Conservation (phyloP, 352 stramenopile species). For the Pythium volutum region DNA sequence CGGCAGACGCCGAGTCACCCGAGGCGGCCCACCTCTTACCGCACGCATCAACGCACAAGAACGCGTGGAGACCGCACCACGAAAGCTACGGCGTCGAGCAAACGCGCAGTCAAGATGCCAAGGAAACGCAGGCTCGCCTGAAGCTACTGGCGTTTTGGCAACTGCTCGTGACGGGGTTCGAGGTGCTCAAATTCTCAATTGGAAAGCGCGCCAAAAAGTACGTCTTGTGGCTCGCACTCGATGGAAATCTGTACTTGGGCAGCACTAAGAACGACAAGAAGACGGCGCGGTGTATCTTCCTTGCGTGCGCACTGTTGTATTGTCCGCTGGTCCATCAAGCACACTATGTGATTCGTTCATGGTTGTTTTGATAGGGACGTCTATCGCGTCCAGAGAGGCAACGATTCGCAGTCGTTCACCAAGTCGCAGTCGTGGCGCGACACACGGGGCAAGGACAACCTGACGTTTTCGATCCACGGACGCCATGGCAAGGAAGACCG, state of each 20-base stretch:
- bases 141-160: slow-evolving; percentile 59
- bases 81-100: slow-evolving; percentile 32
- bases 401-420: slow-evolving; percentile 42
- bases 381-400: slow-evolving; percentile 40
- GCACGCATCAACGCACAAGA: slow-evolving; percentile 18
- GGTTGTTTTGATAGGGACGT: slow-evolving; percentile 33
- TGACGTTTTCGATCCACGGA: slow-evolving; percentile 47
- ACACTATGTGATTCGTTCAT: not conserved
- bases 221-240: slow-evolving; percentile 45
- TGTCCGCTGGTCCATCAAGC: not conserved
- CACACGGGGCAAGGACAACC: slow-evolving; percentile 36
- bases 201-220: slow-evolving; percentile 45
- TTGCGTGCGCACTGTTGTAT: slow-evolving; percentile 31
- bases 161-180: slow-evolving; percentile 50
- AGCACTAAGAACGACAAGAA: slow-evolving; percentile 45
- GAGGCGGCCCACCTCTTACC: slow-evolving; percentile 39
- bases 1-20: slow-evolving; percentile 8
- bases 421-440: slow-evolving; percentile 54
- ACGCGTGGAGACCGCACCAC: slow-evolving; percentile 15
- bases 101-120: slow-evolving; percentile 22
- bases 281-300: slow-evolving; percentile 36
- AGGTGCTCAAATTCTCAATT: slow-evolving; percentile 48
- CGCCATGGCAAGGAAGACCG: slow-evolving; percentile 34
- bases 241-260: slow-evolving; percentile 42
- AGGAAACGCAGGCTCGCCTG: slow-evolving; percentile 32